Base-by-base conservation (phyloP, 1,139 yeast genomes). In the Kodamaea anthophila region DNA sequence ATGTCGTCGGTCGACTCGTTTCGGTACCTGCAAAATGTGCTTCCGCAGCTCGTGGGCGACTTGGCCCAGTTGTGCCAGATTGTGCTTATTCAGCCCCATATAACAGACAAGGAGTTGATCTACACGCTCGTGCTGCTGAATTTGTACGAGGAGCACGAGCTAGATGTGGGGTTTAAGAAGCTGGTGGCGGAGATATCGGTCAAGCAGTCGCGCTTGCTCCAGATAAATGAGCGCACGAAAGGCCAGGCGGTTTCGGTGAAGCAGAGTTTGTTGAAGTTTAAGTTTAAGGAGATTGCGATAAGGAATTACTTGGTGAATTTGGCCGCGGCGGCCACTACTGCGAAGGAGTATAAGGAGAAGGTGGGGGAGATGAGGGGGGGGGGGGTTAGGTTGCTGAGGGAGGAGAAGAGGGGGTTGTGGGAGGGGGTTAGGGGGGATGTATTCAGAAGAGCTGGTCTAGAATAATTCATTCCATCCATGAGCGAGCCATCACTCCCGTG, bases 291-390 rank as follows among this genome's bases (percentile, higher is more conserved):
- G 33, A 61, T 69, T 16, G 75, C 76, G 6, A 46, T 71, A 13
- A 44, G 75, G 32, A 70, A 71, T 46, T 71, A 68, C 38, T 50
- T 71, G 33, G 55, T 71, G 12, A 71, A 71, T 44, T 51, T 71
- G 33, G 70, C 74, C 5, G 76, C 75, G 4, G 77, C 77, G 3
- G 71, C 76, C 4, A 70, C 74, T 19, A 71, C 77, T 0, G 69
- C 74, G 4, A 59, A 65, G 36, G 77, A 71, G 40, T 71, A 68
- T 43, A 65, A 68, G 38, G 40, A 59, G 22, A 57, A 59, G 38
- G 41, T 60, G 11, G 40, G 45, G 26, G 40, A 45, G 16, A 38
- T 58, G 29, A 33, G 39, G 15, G 43, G 40, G 13, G 41, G 29
- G 16, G 61, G 56, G 38, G 51, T 51, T 13, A 65, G 63, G 41